phyloP scores from a whole-genome alignment of 768 basidiomycete species.

The Kwoniella sp. region DNA sequence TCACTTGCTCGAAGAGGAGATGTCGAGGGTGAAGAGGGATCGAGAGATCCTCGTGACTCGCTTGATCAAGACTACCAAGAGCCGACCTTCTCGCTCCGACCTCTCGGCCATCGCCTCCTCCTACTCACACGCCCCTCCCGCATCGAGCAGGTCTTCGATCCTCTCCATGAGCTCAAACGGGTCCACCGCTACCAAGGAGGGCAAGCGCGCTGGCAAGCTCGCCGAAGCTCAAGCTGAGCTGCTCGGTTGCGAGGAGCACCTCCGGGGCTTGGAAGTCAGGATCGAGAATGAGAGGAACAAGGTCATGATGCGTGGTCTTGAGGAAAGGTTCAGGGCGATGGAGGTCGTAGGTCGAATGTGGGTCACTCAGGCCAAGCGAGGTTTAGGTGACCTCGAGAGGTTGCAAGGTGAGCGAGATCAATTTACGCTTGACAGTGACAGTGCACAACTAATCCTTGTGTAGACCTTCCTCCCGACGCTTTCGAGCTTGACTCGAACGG shows the following conservation, averaged over 20 bases:
- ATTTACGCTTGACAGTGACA: background rate
- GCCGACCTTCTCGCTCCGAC: conserved; percentile 45
- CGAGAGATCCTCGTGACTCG: conserved; percentile 47
- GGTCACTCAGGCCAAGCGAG: conserved; percentile 44
- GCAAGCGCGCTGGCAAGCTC: conserved; percentile 44
- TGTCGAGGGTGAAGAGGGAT: conserved; percentile 46
- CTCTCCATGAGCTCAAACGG: conserved; percentile 36
- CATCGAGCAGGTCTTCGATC: conserved; percentile 27
- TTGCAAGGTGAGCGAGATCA: conserved; percentile 32
- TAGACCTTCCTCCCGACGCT: conserved; percentile 39
- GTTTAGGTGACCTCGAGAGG: conserved; percentile 42
- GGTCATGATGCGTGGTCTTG: conserved; percentile 47
- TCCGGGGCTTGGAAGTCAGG: conserved; percentile 43
- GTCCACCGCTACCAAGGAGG: conserved; percentile 35
- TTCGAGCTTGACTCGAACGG: conserved; percentile 50
- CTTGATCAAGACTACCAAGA: conserved; percentile 49
- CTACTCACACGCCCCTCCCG: conserved; percentile 20
- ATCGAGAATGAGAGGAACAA: conserved; percentile 49
- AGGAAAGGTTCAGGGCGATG: conserved; percentile 49
- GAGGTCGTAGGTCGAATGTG: conserved; percentile 49
- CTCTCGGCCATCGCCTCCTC: conserved; percentile 31
- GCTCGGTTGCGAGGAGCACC: conserved; percentile 49
- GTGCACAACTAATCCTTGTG: background rate
- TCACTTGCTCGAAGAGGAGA: conserved; percentile 48
- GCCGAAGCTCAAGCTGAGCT: conserved; percentile 49